Conservation (phyloP, 2,329 filamentous ascomycete species). For the Ophiostoma ips region DNA sequence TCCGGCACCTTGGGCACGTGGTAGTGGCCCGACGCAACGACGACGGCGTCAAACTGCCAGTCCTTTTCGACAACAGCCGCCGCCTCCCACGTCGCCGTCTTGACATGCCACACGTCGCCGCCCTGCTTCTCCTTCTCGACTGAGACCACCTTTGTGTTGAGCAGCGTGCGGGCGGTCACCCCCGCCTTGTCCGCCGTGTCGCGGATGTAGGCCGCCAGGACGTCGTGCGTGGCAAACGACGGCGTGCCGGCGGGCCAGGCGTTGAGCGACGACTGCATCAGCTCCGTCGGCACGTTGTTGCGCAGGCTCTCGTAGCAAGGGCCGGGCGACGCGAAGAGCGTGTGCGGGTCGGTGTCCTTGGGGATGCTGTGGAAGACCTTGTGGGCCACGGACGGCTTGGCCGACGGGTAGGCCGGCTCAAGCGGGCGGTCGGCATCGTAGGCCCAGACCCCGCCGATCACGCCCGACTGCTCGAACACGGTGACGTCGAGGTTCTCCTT, state of each 20-base stretch:
- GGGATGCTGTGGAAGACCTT: slow-evolving; percentile 20
- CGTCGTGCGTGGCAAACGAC: slow-evolving; percentile 42
- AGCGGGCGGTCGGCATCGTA: slow-evolving; percentile 20
- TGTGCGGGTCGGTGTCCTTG: slow-evolving; percentile 28
- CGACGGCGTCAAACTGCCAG: slow-evolving; percentile 45
- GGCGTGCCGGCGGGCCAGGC: slow-evolving; percentile 45
- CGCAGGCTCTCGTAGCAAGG: slow-evolving; percentile 47
- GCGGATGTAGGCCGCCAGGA: slow-evolving; percentile 47
- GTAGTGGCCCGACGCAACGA: slow-evolving; percentile 56
- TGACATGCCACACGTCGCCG: not conserved
- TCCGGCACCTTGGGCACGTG: slow-evolving; percentile 47
- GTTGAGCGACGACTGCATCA: slow-evolving; percentile 29
- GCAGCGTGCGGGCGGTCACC: slow-evolving; percentile 35
- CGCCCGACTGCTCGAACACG: slow-evolving; percentile 24
- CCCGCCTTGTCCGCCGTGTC: slow-evolving; percentile 37
- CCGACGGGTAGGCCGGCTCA: slow-evolving; percentile 22
- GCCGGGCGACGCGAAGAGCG: slow-evolving; percentile 8
- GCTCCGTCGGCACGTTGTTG: slow-evolving; percentile 59
- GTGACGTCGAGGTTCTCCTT: slow-evolving; percentile 23
- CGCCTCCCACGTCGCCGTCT: slow-evolving; percentile 4
- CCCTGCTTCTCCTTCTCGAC: slow-evolving; percentile 34
- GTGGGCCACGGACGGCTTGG: slow-evolving; percentile 18
- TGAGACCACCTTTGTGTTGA: slow-evolving; percentile 44
- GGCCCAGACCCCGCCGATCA: slow-evolving; percentile 25
- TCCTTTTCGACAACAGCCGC: not conserved